phyloP scores from a whole-genome alignment of 495 filamentous ascomycete species.

The Penicillium bovifimosum region DNA sequence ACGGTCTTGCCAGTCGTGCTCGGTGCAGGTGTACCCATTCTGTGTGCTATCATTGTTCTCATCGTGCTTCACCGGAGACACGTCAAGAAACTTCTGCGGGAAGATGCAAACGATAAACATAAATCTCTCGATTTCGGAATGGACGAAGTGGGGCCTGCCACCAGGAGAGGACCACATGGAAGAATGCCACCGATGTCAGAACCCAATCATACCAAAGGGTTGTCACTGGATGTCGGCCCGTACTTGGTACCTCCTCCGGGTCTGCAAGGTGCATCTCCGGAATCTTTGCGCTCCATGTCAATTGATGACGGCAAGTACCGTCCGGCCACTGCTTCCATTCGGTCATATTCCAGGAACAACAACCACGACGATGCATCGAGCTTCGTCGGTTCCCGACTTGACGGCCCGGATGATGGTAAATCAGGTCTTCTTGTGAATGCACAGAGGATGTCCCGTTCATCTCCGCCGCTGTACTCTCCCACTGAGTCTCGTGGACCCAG shows the following conservation, averaged over 20 bases:
- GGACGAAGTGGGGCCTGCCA: conserved; percentile 40
- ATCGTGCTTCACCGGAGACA: conserved; percentile 74
- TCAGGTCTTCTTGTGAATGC: conserved; percentile 59
- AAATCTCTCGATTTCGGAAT: conserved; percentile 93
- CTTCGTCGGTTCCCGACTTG: conserved; percentile 49
- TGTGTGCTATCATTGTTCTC: conserved; percentile 60
- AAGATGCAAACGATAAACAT: conserved; percentile 84
- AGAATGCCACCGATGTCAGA: conserved; percentile 23
- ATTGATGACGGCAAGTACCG: conserved; percentile 81
- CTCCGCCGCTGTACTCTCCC: conserved; percentile 42
- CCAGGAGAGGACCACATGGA: conserved; percentile 35
- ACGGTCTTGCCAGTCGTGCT: conserved; percentile 72
- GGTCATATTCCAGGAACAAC: conserved; percentile 42
- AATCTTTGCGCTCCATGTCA: conserved; percentile 77
- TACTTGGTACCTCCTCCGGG: conserved; percentile 88
- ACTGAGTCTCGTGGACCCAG: conserved; percentile 15
- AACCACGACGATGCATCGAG: conserved; percentile 57
- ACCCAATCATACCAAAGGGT: conserved; percentile 54
- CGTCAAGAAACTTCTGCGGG: conserved; percentile 61
- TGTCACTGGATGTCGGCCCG: conserved; percentile 74
- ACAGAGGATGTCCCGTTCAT: conserved; percentile 58
- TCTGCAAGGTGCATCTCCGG: conserved; percentile 62
- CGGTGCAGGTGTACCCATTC: conserved; percentile 74
- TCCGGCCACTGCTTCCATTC: conserved; percentile 61
- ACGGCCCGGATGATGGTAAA: conserved; percentile 49